Evolutionary conservation across 768 basidiomycete genomes (phyloP), one percentile per base, ranked within the genome.

Genomic region (Saitozyma sp.): DNA sequence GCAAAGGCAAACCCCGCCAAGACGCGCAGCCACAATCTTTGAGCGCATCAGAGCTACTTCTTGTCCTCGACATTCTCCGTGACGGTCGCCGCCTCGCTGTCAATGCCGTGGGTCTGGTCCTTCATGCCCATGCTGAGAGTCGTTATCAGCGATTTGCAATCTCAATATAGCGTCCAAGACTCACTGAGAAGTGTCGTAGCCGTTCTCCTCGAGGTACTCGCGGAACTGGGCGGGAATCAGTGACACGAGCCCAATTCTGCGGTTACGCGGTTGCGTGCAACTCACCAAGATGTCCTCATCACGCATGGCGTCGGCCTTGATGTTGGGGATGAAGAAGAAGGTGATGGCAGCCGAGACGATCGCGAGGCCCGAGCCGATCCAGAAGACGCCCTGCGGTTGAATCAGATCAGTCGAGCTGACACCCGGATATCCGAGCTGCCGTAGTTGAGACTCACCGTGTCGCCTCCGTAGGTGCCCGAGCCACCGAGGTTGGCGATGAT

Each of bases 261-360:
- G 14, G 56, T 41, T 2, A 29, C 29, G 29, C 50, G 14, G 56
- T 41, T 2, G 5, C 29, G 29, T 48, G 29, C 50, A 20, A 79
- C 85, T 43, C 68, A 89, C 88, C 68, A 80, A 81, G 45, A 78
- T 79, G 78, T 94, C 92, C 77, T 93, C 90, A 51, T 85, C 83
- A 19, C 78, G 82, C 90, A 92, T 91, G 41, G 89, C 89, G 63
- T 93, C 90, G 40, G 86, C 85, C 14, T 82, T 81, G 58, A 93
- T 83, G 45, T 91, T 90, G 50, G 82, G 83, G 71, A 96, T 85
- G 79, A 90, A 87, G 78, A 90, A 77, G 67, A 87, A 83, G 0
- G 88, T 87, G 66, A 91, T 80, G 9, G 86, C 19, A 3, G 93
- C 92, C 63, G 89, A 90, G 55, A 92, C 65, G 51, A 95, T 66